Percentiles rank a stretch among this genome's conserved stretches.
phyloP scores from a whole-genome alignment of 2,329 filamentous ascomycete species.

The Aspergillus flavus region DNA sequence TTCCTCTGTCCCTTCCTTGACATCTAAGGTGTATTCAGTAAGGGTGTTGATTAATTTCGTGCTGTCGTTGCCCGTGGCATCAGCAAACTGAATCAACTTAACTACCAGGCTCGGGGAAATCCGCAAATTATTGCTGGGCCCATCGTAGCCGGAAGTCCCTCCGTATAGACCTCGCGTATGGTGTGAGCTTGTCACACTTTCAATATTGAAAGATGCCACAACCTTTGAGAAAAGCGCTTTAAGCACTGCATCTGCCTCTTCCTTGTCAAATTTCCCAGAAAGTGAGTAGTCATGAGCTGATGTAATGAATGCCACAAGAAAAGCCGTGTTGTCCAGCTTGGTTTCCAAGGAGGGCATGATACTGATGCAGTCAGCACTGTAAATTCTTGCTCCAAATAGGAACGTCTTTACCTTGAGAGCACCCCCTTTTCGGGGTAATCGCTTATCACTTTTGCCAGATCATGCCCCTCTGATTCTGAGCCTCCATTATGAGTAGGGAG shows the following conservation, averaged over 20 bases:
- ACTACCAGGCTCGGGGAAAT: neutral
- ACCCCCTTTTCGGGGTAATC: neutral
- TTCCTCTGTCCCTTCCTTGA: neutral
- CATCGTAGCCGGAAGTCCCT: neutral
- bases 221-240: neutral
- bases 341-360: neutral
- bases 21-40: neutral
- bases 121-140: neutral
- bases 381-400: neutral
- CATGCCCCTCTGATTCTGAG: neutral
- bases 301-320: slow-evolving; percentile 1
- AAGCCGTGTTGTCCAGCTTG: neutral
- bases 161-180: neutral
- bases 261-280: neutral
- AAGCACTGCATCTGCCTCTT: neutral
- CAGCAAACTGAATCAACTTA: neutral
- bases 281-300: neutral
- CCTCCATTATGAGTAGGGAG: neutral
- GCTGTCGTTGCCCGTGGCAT: neutral
- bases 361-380: neutral
- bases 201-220: neutral
- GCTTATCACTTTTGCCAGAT: slow-evolving; percentile 2
- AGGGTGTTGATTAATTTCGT: neutral
- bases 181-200: neutral
- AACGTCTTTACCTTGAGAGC: neutral